Base-by-base conservation (phyloP, 2,329 filamentous ascomycete species). In the Cercospora zeina region DNA sequence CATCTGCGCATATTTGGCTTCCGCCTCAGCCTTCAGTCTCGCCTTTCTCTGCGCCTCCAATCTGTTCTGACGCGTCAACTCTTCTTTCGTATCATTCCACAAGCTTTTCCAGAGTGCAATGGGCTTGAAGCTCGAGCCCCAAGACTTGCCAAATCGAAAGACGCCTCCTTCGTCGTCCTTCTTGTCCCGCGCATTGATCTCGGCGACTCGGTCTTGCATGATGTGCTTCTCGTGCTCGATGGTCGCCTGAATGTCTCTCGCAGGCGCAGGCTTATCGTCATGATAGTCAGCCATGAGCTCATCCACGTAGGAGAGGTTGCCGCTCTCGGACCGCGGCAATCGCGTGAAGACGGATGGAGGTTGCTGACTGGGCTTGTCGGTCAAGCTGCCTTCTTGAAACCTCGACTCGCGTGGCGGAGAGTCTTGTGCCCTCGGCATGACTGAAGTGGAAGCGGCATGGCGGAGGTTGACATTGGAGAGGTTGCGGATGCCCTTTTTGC, bases 331-430 rank as follows among this genome's bases (percentile, higher is more conserved):
- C 37, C 70, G 60, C 16, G 54, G 50, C 53, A 74, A 66, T 31
- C 77, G 85, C 45, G 89, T 80, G 74, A 89, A 92, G 42, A 85
- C 82, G 49, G 83, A 81, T 0, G 90, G 90, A 30, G 91, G 91
- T 62, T 82, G 84, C 62, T 85, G 83, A 71, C 89, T 93, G 33
- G 85, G 81, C 67, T 89, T 87, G 75, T 96, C 90, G 71, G 88
- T 91, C 90, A 96, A 93, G 71, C 89, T 93, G 42, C 89, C 92
- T 77, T 96, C 92, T 37, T 84, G 76, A 67, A 89, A 89, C 59
- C 78, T 88, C 71, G 83, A 96, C 80, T 77, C 86, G 73, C 78
- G 85, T 79, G 64, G 56, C 39, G 66, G 58, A 45, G 62, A 62
- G 36, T 16, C 21, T 39, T 67, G 63, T 37, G 59, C 55, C 34